Conservation (phyloP, 2,329 filamentous ascomycete genomes). For the Pseudofabraea citricarpa region DNA sequence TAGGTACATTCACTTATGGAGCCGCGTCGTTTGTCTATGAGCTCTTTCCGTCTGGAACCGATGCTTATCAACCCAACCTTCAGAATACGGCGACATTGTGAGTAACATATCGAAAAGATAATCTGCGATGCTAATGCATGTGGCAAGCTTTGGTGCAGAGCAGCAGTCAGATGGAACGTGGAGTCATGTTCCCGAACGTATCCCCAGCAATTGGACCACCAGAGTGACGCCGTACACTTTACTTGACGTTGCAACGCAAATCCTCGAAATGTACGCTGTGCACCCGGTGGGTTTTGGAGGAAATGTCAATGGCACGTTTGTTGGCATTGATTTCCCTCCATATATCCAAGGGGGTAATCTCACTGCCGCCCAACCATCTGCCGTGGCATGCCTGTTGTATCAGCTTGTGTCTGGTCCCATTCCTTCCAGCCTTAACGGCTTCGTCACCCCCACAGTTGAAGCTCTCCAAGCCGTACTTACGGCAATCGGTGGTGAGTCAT, state of each 20-base stretch:
- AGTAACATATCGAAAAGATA: no score
- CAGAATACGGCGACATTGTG: conserved; percentile 16
- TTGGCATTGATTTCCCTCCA: conserved; percentile 32
- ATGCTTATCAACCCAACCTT: conserved; percentile 20
- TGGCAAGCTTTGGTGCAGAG: conserved; percentile 39
- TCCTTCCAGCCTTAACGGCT: conserved; percentile 30
- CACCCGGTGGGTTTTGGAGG: conserved; percentile 40
- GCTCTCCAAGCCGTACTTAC: conserved; percentile 25
- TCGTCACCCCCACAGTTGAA: conserved; percentile 31
- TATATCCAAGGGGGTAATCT: conserved; percentile 34
- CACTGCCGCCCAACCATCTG: conserved; percentile 14
- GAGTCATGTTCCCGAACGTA: conserved; percentile 27
- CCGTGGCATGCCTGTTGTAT: conserved; percentile 37
- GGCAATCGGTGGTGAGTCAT: conserved; percentile 27
- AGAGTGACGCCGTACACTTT: conserved; percentile 23
- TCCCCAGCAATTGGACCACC: conserved; percentile 19
- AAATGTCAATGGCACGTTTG: conserved; percentile 32
- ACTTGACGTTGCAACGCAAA: conserved; percentile 32
- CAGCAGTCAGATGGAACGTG: conserved; percentile 32
- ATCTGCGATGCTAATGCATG: no score
- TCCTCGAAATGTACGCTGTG: conserved; percentile 34
- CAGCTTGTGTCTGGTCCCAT: conserved; percentile 33
- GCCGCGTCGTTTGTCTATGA: conserved; percentile 20
- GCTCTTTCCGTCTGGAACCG: conserved; percentile 16
- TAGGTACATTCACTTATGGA: conserved; percentile 19